Evolutionary conservation across 495 filamentous ascomycete species (phyloP), one percentile per base, ranked within the genome.

Genomic region (Parachaetomium inaequale): DNA sequence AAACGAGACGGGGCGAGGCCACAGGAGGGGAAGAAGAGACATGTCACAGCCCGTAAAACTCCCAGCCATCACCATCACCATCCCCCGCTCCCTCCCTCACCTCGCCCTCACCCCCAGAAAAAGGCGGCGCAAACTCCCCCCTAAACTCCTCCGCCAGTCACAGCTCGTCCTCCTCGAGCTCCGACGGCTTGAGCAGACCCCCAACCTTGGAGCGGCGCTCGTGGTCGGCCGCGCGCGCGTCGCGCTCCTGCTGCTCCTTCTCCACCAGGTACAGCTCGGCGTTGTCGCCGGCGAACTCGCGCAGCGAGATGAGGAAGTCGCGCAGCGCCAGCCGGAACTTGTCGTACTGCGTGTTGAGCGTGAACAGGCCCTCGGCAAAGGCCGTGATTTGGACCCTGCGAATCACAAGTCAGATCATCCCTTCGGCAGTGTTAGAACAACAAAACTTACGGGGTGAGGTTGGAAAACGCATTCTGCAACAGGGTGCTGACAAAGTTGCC

Each of bases 181-280:
- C 93, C 23, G 90, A 91, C 51, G 93, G 93, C 78, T 97, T 96
- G 64, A 97, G 78, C 65, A 97, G 76, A 31, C 93, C 93, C 59
- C 93, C 90, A 43, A 97, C 91, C 75, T 92, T 96, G 76, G 92
- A 87, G n/a, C 88, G 85, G 58, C 91, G 85, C 73, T 93, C 90
- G 65, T 90, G 82, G 73, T 97, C 93, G 3, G 88, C 90, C 55
- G 85, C 83, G 65, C 87, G 85, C 46, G 88, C 90, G 66, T 90
- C 92, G 61, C 86, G 83, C 51, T 89, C 82, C 57, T 88, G 87
- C 68, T 91, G 87, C 73, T 98, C 94, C 64, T 94, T 87, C 71
- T 98, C 95, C 56, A 97, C 92, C 3, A 90, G 88, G 76, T 88
- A 99, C n/a, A 98, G 82, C 66, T 98, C 94, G 7, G 93, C 87